phyloP scores from a whole-genome alignment of 768 basidiomycete genomes.

The Rhodosporidiobolus sp. region DNA sequence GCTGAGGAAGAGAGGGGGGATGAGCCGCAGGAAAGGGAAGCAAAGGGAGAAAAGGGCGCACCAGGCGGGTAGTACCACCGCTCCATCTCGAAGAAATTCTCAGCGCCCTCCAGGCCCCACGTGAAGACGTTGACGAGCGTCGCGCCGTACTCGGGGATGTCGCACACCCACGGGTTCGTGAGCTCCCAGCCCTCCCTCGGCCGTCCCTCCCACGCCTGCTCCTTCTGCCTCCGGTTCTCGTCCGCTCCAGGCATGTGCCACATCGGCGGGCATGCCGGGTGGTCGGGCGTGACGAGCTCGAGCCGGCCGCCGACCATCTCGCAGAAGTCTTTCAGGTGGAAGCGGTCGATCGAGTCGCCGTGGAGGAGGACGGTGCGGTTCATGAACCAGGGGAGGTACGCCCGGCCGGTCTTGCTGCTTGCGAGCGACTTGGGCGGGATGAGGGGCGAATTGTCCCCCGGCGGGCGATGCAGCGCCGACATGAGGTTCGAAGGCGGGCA shows the following conservation, averaged over 20 bases:
- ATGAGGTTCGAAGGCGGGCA: conserved; percentile 29
- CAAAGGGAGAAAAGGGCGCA: not conserved
- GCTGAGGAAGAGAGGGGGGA: conserved; percentile 1
- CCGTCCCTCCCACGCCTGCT: conserved; percentile 23
- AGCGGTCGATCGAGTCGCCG: conserved; percentile 41
- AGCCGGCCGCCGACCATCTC: conserved; percentile 27
- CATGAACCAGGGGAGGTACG: conserved; percentile 33
- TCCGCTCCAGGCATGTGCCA: conserved; percentile 13
- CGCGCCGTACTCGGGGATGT: conserved; percentile 32
- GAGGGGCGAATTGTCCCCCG: conserved; percentile 14
- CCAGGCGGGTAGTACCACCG: conserved; percentile 39
- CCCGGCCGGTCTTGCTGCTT: not conserved
- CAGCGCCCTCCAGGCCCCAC: conserved; percentile 34
- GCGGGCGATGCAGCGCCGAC: conserved; percentile 17
- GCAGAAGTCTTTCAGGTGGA: conserved; percentile 41
- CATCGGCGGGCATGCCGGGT: conserved; percentile 28
- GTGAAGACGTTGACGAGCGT: conserved; percentile 39
- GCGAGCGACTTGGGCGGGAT: conserved; percentile 12
- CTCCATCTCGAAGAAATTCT: conserved; percentile 36
- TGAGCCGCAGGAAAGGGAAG: no score
- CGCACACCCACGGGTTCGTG: conserved; percentile 40
- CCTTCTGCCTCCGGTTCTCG: conserved; percentile 4
- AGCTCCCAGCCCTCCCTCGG: conserved; percentile 36
- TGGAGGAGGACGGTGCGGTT: conserved; percentile 38
- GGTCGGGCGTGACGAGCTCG: conserved; percentile 18